phyloP scores from a whole-genome alignment of 2,329 filamentous ascomycete genomes.

The Cordyceps javanica region DNA sequence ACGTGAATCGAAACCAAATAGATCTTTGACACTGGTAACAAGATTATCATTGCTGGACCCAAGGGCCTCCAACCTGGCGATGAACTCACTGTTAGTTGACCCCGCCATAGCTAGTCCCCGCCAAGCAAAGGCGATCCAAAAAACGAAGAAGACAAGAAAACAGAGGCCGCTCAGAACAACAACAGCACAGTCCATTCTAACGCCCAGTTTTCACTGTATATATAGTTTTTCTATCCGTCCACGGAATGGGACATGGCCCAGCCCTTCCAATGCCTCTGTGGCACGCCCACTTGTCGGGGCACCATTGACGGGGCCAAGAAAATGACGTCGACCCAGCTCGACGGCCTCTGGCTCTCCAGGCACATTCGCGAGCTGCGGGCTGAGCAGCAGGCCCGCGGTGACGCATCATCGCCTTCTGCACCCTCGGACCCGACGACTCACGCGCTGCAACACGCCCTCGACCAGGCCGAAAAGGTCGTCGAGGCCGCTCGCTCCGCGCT shows the following conservation, averaged over 20 bases:
- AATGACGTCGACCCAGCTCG: constrained; percentile 48
- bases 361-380: constrained; percentile 53
- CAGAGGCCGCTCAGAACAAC: background rate
- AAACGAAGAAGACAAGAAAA: background rate
- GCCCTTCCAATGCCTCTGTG: constrained; percentile 61
- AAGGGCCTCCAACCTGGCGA: constrained; percentile 49
- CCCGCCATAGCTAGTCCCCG: background rate
- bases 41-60: constrained; percentile 52
- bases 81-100: constrained; percentile 47
- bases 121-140: background rate
- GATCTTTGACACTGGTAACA: constrained; percentile 55
- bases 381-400: constrained; percentile 24
- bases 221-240: constrained; percentile 66
- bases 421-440: constrained; percentile 33
- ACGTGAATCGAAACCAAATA: constrained; percentile 21
- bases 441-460: constrained; percentile 37
- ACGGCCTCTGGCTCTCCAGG: constrained; percentile 54
- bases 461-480: constrained; percentile 41
- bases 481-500: constrained; percentile 40
- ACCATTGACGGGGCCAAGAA: constrained; percentile 57
- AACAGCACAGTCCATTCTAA: background rate
- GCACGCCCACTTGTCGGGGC: constrained; percentile 50
- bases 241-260: constrained; percentile 72
- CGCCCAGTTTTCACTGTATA: background rate
- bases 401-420: constrained; percentile 1